Percentiles rank a stretch among this genome's conserved stretches.
These are phyloP conservation scores for Paspalum vaginatum DNA, from an alignment of 176 grass and related monocot genomes.

Conservation along the genomic window DNA sequence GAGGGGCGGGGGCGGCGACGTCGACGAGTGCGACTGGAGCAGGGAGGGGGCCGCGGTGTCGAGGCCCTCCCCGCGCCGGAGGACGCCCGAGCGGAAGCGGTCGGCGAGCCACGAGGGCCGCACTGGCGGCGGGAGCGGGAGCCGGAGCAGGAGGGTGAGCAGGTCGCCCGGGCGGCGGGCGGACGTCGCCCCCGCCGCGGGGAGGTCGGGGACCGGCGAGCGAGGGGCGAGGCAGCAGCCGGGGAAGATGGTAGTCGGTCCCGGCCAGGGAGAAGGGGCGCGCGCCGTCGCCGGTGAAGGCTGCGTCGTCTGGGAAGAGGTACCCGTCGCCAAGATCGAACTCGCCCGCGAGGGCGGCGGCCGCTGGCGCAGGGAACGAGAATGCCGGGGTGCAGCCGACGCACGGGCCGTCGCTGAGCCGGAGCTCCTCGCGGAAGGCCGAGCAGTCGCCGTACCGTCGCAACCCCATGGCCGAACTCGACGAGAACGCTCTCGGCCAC, in stretches of 20 bases:
- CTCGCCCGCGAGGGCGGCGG: constrained; percentile 57
- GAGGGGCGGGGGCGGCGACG: constrained; percentile 46
- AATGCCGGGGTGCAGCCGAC: constrained; percentile 35
- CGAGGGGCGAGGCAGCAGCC: constrained; percentile 47
- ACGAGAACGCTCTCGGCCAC: constrained; percentile 54
- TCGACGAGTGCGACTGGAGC: constrained; percentile 51
- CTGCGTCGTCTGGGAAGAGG: constrained; percentile 51
- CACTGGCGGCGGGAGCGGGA: constrained; percentile 35
- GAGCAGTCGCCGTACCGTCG: constrained; percentile 71
- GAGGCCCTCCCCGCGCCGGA: constrained; percentile 71
- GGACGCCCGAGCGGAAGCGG: constrained; percentile 74
- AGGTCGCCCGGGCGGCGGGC: constrained; percentile 60
- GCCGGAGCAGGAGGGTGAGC: constrained; percentile 69
- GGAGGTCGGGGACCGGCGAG: background rate
- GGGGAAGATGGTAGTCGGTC: constrained; percentile 82
- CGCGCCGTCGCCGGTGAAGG: constrained; percentile 44
- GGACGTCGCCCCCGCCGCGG: constrained; percentile 25
- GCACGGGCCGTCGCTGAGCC: constrained; percentile 68
- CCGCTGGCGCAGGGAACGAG: constrained; percentile 45
- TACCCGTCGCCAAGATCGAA: constrained; percentile 71
- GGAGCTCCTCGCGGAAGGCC: constrained; percentile 81
- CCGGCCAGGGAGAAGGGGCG: constrained; percentile 70
- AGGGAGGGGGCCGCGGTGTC: constrained; percentile 45
- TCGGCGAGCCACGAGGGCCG: constrained; percentile 71
- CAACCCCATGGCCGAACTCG: constrained; percentile 84